These are phyloP conservation scores for Dendrobium officinale DNA, from an alignment of 106 monocot genomes.

Conservation along the genomic window DNA sequence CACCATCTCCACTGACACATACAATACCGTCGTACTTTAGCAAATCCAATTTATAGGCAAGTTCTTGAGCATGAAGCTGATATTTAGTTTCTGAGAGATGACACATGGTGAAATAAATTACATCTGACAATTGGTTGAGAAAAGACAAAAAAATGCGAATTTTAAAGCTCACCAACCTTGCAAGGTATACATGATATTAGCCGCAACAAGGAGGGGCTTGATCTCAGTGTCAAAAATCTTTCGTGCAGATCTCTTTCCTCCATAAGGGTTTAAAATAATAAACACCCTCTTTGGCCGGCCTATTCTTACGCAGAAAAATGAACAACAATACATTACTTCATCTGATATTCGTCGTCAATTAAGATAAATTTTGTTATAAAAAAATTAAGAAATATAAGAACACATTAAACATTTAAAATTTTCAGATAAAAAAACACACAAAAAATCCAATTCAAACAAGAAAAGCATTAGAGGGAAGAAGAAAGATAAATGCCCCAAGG, in stretches of 20 bases:
- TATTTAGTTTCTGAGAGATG: conserved; percentile 40
- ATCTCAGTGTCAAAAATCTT: conserved; percentile 61
- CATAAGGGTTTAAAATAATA: conserved; percentile 84
- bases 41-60: conserved; percentile 39
- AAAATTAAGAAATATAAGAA: not conserved
- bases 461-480: not conserved
- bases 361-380: not conserved
- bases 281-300: conserved; percentile 77
- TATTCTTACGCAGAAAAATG: conserved; percentile 9
- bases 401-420: not conserved
- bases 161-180: conserved; percentile 49
- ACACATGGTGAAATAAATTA: not conserved
- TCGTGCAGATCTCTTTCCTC: conserved; percentile 64
- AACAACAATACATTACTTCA: not conserved
- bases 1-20: conserved; percentile 61
- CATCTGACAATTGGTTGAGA: not conserved
- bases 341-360: not conserved
- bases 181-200: conserved; percentile 53
- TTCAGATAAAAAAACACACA: not conserved
- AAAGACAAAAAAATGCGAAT: not conserved
- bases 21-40: conserved; percentile 49
- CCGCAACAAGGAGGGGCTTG: conserved; percentile 64
- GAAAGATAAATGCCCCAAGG: not conserved
- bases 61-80: conserved; percentile 43
- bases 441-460: not conserved